Evolutionary conservation across 2,329 filamentous ascomycete species (phyloP).

Genomic region (Penicillium sp.): DNA sequence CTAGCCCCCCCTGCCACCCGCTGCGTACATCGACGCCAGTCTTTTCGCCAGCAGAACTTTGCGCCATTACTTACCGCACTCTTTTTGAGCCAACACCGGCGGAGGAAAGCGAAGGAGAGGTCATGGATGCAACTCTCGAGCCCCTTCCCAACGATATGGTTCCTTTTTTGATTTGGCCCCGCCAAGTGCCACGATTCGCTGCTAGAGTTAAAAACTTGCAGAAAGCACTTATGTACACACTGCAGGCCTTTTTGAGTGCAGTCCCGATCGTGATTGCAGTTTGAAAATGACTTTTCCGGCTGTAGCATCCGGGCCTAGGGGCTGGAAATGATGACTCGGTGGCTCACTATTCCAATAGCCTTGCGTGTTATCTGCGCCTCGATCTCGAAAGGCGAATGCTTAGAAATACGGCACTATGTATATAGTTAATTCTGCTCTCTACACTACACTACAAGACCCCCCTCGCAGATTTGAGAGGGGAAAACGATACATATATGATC

Average conservation of each 20-base stretch:
- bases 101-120: neutral
- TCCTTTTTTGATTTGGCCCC: slow-evolving; percentile 3
- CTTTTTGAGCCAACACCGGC: neutral
- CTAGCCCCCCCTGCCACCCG: neutral
- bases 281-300: neutral
- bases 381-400: neutral
- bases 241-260: neutral
- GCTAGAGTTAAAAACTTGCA: slow-evolving; percentile 4
- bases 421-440: neutral
- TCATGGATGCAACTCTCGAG: neutral
- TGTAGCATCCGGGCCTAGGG: neutral
- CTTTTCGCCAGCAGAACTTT: neutral
- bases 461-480: slow-evolving; percentile 10
- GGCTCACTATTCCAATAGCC: slow-evolving; percentile 1
- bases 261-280: slow-evolving; percentile 6
- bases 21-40: neutral
- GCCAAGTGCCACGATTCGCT: slow-evolving; percentile 11
- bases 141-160: slow-evolving; percentile 10
- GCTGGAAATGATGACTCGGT: slow-evolving; percentile 1
- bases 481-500: slow-evolving; percentile 8
- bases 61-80: neutral
- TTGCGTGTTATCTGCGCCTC: slow-evolving; percentile 7
- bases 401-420: neutral
- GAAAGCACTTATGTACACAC: neutral
- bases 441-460: slow-evolving; percentile 5